Evolutionary conservation across 306 rosid species (phyloP).

Genomic region (Medicago arabica): DNA sequence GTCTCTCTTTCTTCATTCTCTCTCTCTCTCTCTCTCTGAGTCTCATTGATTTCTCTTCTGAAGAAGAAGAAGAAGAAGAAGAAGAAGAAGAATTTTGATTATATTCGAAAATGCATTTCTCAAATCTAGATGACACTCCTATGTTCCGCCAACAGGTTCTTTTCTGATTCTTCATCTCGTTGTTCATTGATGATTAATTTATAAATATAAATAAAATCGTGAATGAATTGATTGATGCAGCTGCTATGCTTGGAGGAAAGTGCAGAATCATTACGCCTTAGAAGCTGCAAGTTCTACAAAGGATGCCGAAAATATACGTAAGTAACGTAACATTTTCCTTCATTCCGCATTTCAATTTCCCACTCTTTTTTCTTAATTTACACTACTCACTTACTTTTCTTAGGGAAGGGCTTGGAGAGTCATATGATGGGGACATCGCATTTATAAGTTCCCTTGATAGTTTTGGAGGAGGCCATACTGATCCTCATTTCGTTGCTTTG

Average conservation of each 20-base stretch:
- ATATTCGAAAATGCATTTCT: conserved; percentile 53
- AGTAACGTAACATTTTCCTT: conserved; percentile 45
- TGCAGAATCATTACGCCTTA: conserved; percentile 72
- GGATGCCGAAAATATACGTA: conserved; percentile 93
- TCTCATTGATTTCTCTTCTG: too few species aligned
- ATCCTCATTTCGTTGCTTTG: conserved; percentile 89
- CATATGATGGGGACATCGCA: conserved; percentile 85
- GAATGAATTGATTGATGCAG: conserved; percentile 53
- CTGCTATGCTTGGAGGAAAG: conserved; percentile 91
- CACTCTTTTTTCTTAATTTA: too few species aligned
- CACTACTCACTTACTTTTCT: too few species aligned
- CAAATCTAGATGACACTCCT: conserved; percentile 63
- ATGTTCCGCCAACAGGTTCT: conserved; percentile 69
- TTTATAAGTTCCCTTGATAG: conserved; percentile 86
- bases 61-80: too few species aligned
- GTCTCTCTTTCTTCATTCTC: neutral
- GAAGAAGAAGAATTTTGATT: neutral
- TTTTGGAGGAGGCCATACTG: conserved; percentile 92
- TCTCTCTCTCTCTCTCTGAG: conserved; percentile 15
- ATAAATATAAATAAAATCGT: too few species aligned
- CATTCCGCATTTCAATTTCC: too few species aligned
- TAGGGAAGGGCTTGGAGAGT: conserved; percentile 98
- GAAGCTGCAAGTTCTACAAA: conserved; percentile 81
- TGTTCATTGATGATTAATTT: too few species aligned
- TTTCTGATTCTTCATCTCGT: neutral